Evolutionary conservation across 192 early-diverging fungal species (phyloP).

Genomic region (Linnemannia exigua): DNA sequence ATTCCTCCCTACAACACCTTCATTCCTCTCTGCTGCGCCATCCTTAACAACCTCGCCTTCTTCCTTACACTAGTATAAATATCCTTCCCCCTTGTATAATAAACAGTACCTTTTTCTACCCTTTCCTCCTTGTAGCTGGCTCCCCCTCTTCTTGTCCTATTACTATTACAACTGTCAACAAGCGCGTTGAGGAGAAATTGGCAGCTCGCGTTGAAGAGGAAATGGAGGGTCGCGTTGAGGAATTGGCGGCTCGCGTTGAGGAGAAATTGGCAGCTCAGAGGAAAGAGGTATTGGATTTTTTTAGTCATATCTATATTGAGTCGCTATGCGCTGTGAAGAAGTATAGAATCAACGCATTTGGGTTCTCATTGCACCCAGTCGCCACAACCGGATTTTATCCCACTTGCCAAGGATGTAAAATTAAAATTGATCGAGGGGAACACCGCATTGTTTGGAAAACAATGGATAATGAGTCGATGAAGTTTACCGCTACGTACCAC

Average conservation of each 20-base stretch:
- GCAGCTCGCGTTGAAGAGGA: neutral
- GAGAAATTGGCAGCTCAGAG: neutral
- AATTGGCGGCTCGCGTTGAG: neutral
- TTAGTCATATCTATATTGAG: neutral
- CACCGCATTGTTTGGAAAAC: slow-evolving; percentile 7
- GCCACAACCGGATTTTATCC: too few species aligned
- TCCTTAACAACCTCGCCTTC: too few species aligned
- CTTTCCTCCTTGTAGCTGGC: too few species aligned
- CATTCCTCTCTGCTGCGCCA: too few species aligned
- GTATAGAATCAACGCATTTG: neutral
- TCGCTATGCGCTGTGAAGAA: neutral
- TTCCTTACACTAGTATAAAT: too few species aligned
- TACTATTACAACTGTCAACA: too few species aligned
- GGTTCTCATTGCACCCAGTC: too few species aligned
- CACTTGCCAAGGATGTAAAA: too few species aligned
- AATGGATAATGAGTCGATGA: slow-evolving; percentile 5
- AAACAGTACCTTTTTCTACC: too few species aligned
- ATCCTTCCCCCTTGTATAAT: too few species aligned
- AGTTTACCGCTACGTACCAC: neutral
- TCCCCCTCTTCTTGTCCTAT: too few species aligned
- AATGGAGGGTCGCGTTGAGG: neutral
- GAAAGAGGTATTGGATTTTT: neutral
- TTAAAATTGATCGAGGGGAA: neutral
- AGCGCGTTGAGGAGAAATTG: neutral
- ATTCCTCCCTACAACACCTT: too few species aligned